Evolutionary conservation across 331 rosid genomes (phyloP).

Genomic region (Malus hybrid): DNA sequence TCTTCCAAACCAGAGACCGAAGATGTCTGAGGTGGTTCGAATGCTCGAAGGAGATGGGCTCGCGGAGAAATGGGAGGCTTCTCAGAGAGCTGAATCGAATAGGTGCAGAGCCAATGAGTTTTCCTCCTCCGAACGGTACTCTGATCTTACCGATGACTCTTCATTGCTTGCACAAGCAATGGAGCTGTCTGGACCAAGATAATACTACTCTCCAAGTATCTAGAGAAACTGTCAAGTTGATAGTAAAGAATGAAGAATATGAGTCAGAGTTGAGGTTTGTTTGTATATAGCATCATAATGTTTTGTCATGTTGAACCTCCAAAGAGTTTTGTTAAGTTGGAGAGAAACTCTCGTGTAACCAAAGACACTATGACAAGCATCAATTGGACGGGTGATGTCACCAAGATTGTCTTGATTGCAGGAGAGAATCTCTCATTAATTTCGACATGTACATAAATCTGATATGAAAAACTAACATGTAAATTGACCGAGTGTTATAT

Average conservation of each 20-base stretch:
- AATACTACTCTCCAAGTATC: background rate
- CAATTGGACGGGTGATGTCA: background rate
- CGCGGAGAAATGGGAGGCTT: constrained; percentile 97
- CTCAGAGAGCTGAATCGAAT: constrained; percentile 77
- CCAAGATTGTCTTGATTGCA: background rate
- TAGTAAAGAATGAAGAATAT: background rate
- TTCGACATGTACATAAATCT: constrained; percentile 30
- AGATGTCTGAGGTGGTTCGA: constrained; percentile 93
- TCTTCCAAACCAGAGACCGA: constrained; percentile 77
- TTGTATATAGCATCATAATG: constrained; percentile 31
- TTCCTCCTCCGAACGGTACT: constrained; percentile 81
- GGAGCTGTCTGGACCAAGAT: constrained; percentile 99
- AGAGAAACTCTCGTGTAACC: background rate
- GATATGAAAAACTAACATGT: constrained; percentile 26
- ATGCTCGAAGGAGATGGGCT: constrained; percentile 99
- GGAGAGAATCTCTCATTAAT: background rate
- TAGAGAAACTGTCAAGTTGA: background rate
- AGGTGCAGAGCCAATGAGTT: constrained; percentile 67
- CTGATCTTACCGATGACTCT: constrained; percentile 93
- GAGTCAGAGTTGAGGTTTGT: constrained; percentile 21
- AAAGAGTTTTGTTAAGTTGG: constrained; percentile 6
- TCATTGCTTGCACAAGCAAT: constrained; percentile 86
- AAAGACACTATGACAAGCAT: background rate
- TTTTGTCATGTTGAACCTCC: constrained; percentile 10
- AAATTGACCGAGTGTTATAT: constrained; percentile 18